Conservation (phyloP, 805 yeast species). For the Nakazawaea ambrosiae region DNA sequence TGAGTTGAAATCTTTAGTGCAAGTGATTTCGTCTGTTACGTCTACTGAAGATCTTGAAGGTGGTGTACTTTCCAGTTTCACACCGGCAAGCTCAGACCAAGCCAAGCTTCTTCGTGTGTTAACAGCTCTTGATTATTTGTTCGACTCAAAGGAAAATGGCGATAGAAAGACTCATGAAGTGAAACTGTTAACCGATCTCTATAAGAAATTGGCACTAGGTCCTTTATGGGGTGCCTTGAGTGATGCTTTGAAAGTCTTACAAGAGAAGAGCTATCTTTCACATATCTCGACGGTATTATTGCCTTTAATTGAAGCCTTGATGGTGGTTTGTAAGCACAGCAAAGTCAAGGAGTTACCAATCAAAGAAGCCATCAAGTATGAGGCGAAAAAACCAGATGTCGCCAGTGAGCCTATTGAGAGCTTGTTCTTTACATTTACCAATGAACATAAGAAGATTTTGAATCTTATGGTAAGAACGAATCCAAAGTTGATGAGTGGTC, state of each 20-base stretch:
- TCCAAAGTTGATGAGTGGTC: slow-evolving; percentile 93
- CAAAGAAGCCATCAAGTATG: slow-evolving; percentile 52
- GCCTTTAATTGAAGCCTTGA: slow-evolving; percentile 84
- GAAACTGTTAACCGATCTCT: slow-evolving; percentile 50
- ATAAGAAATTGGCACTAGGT: slow-evolving; percentile 64
- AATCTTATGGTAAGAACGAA: slow-evolving; percentile 89
- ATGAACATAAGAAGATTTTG: slow-evolving; percentile 77
- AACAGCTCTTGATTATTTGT: slow-evolving; percentile 82
- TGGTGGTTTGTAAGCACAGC: slow-evolving; percentile 94
- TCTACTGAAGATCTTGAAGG: slow-evolving; percentile 39
- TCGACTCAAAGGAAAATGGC: slow-evolving; percentile 30
- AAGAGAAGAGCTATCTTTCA: slow-evolving; percentile 46
- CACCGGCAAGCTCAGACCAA: slow-evolving; percentile 78
- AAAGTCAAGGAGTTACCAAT: slow-evolving; percentile 50
- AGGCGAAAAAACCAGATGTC: slow-evolving; percentile 58
- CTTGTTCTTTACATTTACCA: slow-evolving; percentile 79
- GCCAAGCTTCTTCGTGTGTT: slow-evolving; percentile 79
- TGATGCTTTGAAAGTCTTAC: slow-evolving; percentile 59
- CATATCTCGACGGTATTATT: slow-evolving; percentile 73
- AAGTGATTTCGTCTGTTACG: slow-evolving; percentile 31
- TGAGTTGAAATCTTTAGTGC: slow-evolving; percentile 46
- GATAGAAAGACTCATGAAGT: slow-evolving; percentile 23
- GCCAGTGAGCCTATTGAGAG: slow-evolving; percentile 70
- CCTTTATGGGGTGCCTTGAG: slow-evolving; percentile 81
- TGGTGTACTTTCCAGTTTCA: slow-evolving; percentile 56